These are phyloP conservation scores for Hericium coralloides DNA, from an alignment of 768 basidiomycete species.

Conservation along the genomic window DNA sequence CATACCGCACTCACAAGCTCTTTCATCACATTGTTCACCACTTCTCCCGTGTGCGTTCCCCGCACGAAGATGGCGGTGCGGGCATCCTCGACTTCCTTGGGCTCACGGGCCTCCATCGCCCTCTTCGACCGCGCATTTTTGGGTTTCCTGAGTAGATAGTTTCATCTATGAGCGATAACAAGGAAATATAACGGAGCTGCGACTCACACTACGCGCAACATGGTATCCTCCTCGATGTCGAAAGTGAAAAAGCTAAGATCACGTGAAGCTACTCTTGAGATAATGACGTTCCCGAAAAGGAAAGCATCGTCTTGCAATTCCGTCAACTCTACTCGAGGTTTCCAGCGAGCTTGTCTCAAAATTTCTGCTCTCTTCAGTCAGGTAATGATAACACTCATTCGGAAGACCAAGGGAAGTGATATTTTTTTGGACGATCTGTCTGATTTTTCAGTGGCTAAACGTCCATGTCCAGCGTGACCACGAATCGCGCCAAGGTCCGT, in stretches of 20 bases:
- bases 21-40: constrained; percentile 72
- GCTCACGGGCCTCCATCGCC: constrained; percentile 73
- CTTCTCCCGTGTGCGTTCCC: constrained; percentile 79
- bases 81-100: constrained; percentile 84
- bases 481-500: no score
- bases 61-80: constrained; percentile 87
- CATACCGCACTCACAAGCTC: constrained; percentile 61
- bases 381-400: no score
- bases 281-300: background rate
- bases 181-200: background rate
- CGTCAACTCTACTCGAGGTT: background rate
- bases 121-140: constrained; percentile 95
- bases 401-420: no score
- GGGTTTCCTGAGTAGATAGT: constrained; percentile 52
- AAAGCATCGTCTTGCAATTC: background rate
- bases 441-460: no score
- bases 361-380: no score
- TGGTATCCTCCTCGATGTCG: background rate
- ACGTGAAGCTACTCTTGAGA: background rate
- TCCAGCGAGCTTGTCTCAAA: no score
- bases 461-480: no score
- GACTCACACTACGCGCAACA: background rate
- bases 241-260: background rate
- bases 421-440: no score
- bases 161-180: background rate